A percentile compares a stretch with the other conserved stretches of the same genome.
Evolutionary conservation across 192 early-diverging fungal species (phyloP).

Genomic region (Gigaspora rosea): DNA sequence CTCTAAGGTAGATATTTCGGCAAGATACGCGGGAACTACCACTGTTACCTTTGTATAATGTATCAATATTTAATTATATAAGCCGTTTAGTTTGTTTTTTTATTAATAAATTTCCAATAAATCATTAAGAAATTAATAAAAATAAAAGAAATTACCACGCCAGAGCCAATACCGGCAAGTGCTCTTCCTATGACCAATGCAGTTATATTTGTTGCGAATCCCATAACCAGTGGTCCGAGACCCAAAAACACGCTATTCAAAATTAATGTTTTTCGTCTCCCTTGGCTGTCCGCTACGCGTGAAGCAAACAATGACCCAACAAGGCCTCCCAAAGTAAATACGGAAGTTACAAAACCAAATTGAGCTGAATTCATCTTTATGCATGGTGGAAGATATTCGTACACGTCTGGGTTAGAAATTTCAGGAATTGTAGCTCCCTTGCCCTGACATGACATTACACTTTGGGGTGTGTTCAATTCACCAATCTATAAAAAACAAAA

Average conservation of each 20-base stretch:
- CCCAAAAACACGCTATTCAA: conserved; percentile 66
- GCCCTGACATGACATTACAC: conserved; percentile 50
- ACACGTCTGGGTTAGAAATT: background rate
- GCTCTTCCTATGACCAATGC: conserved; percentile 68
- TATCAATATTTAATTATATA: background rate
- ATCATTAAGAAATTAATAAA: background rate
- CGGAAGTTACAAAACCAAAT: conserved; percentile 63
- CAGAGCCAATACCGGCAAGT: conserved; percentile 75
- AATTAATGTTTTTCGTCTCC: conserved; percentile 69
- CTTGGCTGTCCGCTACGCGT: conserved; percentile 62
- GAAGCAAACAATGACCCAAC: conserved; percentile 73
- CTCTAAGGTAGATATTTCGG: conserved; percentile 70
- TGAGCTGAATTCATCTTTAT: conserved; percentile 65
- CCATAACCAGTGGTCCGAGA: conserved; percentile 63
- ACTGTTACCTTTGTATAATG: conserved; percentile 49
- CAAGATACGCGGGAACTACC: conserved; percentile 79
- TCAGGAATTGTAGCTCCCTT: background rate
- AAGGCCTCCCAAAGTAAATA: conserved; percentile 71
- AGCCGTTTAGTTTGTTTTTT: background rate
- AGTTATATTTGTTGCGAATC: conserved; percentile 52
- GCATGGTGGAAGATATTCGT: conserved; percentile 56
- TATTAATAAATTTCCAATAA: background rate
- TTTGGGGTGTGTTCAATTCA: conserved; percentile 59
- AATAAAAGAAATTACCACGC: conserved; percentile 54
- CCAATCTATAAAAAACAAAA: conserved; percentile 41